These are phyloP conservation scores for Aspergillus ibericus DNA, from an alignment of 2,329 filamentous ascomycete genomes.

Conservation along the genomic window DNA sequence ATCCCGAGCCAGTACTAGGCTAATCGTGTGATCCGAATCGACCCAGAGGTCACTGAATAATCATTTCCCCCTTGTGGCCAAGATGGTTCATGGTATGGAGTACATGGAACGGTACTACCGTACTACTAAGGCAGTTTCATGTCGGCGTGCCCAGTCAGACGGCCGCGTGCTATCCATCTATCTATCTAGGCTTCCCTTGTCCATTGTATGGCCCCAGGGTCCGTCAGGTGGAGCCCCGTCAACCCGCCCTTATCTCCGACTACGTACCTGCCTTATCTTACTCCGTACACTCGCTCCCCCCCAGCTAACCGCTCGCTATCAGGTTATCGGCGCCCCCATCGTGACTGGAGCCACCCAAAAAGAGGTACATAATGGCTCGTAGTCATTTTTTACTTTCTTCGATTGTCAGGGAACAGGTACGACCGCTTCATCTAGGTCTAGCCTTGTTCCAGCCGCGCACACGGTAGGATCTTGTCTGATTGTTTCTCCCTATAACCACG, in stretches of 20 bases:
- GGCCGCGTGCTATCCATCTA: neutral
- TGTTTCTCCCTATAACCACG: too few species aligned
- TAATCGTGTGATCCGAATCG: neutral
- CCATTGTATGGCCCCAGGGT: slow-evolving; percentile 1
- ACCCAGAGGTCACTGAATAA: neutral
- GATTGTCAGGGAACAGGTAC: neutral
- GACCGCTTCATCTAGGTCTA: too few species aligned
- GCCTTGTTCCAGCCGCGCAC: neutral
- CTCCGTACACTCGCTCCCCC: neutral
- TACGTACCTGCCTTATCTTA: neutral
- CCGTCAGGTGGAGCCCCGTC: neutral
- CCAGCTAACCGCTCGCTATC: neutral
- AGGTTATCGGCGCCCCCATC: neutral
- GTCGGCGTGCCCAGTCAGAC: neutral
- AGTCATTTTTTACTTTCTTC: neutral
- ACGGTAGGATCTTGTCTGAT: too few species aligned
- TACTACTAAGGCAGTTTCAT: neutral
- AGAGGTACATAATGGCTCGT: neutral
- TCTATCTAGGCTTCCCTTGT: neutral
- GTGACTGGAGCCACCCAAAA: neutral
- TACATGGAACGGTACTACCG: neutral
- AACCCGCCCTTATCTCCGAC: neutral
- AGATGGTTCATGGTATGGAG: neutral
- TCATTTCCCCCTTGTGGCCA: neutral
- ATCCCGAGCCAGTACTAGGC: slow-evolving; percentile 1